A percentile compares a stretch with the other conserved stretches of the same genome.
Evolutionary conservation across 75 land plant species (phyloP).

Genomic region (Sequoia sempervirens): DNA sequence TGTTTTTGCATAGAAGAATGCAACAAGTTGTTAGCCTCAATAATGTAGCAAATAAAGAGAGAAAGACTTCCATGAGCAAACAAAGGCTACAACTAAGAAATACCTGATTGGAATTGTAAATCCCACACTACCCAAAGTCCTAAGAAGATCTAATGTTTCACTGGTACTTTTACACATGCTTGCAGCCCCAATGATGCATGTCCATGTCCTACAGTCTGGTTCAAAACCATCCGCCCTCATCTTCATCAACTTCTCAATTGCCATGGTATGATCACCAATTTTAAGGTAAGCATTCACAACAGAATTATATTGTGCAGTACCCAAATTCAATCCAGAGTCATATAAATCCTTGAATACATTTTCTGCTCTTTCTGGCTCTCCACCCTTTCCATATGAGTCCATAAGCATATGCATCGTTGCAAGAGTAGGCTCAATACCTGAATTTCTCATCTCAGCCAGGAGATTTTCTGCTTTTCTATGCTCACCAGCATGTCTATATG

Average conservation of each 20-base stretch:
- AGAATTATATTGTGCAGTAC: slow-evolving; percentile 57
- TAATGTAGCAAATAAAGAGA: slow-evolving; percentile 6
- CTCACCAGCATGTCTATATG: slow-evolving; percentile 68
- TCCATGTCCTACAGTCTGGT: slow-evolving; percentile 83
- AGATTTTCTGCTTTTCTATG: slow-evolving; percentile 59
- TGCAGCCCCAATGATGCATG: slow-evolving; percentile 76
- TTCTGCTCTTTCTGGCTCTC: slow-evolving; percentile 69
- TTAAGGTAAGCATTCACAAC: slow-evolving; percentile 83
- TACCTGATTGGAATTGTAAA: slow-evolving; percentile 88
- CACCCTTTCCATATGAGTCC: slow-evolving; percentile 73
- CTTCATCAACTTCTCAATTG: slow-evolving; percentile 54
- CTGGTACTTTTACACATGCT: slow-evolving; percentile 48
- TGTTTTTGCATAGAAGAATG: not conserved
- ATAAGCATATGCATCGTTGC: slow-evolving; percentile 88
- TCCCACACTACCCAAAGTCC: slow-evolving; percentile 54
- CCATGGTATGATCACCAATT: slow-evolving; percentile 57
- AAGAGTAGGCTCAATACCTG: slow-evolving; percentile 61
- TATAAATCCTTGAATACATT: slow-evolving; percentile 49
- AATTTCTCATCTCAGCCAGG: slow-evolving; percentile 60
- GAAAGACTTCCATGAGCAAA: not conserved
- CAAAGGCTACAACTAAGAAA: not conserved
- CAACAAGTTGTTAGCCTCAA: not conserved
- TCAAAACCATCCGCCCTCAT: slow-evolving; percentile 73
- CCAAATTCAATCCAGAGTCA: slow-evolving; percentile 31
- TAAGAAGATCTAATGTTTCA: slow-evolving; percentile 65